Base-by-base conservation (phyloP, 768 basidiomycete genomes). In the Suillus variegatus region DNA sequence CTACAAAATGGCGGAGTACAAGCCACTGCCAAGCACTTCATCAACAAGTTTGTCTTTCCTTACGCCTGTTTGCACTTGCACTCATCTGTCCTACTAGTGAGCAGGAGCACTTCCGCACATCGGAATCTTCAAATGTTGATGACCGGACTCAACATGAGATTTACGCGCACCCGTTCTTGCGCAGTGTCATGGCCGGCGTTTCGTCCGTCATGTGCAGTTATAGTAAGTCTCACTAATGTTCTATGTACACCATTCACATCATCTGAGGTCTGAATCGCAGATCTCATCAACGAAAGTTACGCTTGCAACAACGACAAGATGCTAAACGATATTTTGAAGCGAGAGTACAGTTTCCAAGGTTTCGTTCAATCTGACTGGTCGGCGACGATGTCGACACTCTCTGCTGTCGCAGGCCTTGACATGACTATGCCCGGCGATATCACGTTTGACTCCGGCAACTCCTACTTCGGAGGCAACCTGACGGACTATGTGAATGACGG, bases 121-220 rank as follows among this genome's bases (percentile, higher is more conserved):
- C 76, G 62, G 78, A 80, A 61, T 84, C 82, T 61, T 91, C 90
- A 0, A 86, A 92, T 67, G 85, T 95, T 2, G 90, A 93, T 70
- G 93, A 95, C 73, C 79, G 90, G 46, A 94, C 92, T 0, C 79
- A 91, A 69, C 91, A 92, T 71, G 90, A 93, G 73, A 81, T 92
- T 16, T 92, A 92, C 70, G 79, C 85, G 0, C 87, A 88, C 66
- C 89, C 90, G 0, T 91, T 91, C 82, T 69, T 89, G 75, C 82
- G 82, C 64, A 86, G 88, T 68, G 83, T 92, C 38, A 87, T 89
- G 84, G 92, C 91, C 4, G 92, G 91, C 35, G 88, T 90, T 12
- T 80, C 87, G 1, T 85, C 84, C 61, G 78, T 92, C 65, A 93
- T 93, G 91, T 93, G 90, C 80, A 87, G 86, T 56, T 91, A 91